Percentiles rank a stretch among this genome's conserved stretches.
Evolutionary conservation across 306 rosid species (phyloP).

Genomic region (Benincasa hispida): DNA sequence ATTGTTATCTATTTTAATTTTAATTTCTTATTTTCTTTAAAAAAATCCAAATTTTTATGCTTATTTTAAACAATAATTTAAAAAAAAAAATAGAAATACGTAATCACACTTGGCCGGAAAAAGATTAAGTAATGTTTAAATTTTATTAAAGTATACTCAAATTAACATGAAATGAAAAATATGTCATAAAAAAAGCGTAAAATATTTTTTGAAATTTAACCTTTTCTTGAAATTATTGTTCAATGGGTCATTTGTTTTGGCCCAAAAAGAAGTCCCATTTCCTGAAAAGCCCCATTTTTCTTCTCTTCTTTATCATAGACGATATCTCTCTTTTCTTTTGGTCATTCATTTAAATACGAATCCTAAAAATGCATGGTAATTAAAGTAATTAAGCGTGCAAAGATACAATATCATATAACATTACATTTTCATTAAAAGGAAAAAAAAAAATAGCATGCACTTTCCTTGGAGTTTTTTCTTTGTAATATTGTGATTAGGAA

Average conservation of each 20-base stretch:
- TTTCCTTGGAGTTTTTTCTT: too few relatives aligned
- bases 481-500: too few relatives aligned
- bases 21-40: too few relatives aligned
- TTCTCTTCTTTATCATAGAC: neutral
- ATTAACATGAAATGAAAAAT: too few relatives aligned
- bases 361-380: neutral
- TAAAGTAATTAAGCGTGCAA: neutral
- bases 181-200: neutral
- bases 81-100: too few relatives aligned
- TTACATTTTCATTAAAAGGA: neutral
- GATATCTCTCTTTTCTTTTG: neutral
- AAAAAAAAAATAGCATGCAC: neutral
- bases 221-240: neutral
- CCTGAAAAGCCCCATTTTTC: neutral
- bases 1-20: too few relatives aligned
- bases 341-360: neutral
- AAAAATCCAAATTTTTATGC: too few relatives aligned
- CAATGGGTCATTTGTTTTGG: neutral
- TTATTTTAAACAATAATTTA: too few relatives aligned
- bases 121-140: too few relatives aligned
- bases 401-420: neutral
- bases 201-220: neutral
- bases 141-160: too few relatives aligned
- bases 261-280: neutral
- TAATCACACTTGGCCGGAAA: too few relatives aligned